A percentile compares a stretch with the other conserved stretches of the same genome.
phyloP scores from a whole-genome alignment of 2,329 filamentous ascomycete genomes.

The Teratosphaeria zuluensis region DNA sequence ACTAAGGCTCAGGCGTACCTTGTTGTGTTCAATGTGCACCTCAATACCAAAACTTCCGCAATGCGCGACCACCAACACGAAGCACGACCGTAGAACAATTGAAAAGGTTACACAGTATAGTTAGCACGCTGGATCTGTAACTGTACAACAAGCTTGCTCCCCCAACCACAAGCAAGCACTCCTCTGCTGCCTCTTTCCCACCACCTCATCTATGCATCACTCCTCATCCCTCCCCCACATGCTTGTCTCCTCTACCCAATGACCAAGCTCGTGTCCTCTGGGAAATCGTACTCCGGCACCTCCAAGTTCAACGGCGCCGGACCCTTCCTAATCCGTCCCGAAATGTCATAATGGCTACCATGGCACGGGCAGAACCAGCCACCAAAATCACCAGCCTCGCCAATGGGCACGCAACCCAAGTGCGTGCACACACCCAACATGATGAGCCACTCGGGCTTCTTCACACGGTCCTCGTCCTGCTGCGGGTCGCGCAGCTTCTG shows the following conservation, averaged over 20 bases:
- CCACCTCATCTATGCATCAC: background rate
- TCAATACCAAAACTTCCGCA: background rate
- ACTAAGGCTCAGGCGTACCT: background rate
- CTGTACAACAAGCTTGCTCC: conserved; percentile 4
- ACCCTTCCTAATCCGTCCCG: conserved; percentile 93
- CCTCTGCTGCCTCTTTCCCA: background rate
- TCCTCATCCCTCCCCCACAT: background rate
- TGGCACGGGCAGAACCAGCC: conserved; percentile 99
- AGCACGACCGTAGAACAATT: background rate
- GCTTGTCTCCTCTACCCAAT: conserved; percentile 65
- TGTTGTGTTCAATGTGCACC: background rate
- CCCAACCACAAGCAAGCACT: background rate
- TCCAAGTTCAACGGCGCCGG: conserved; percentile 96
- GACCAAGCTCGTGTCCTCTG: conserved; percentile 75
- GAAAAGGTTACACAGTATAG: background rate
- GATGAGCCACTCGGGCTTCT: conserved; percentile 97
- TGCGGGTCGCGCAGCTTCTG: conserved; percentile 82
- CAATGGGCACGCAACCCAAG: conserved; percentile 97
- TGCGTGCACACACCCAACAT: conserved; percentile 99
- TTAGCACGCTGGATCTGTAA: conserved; percentile 4
- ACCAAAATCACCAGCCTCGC: conserved; percentile 94
- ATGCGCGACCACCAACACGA: background rate
- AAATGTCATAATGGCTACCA: conserved; percentile 99
- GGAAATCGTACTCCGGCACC: conserved; percentile 86
- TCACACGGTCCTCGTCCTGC: conserved; percentile 80